Base-by-base conservation (phyloP, 192 early-diverging fungal species). In the Coemansia sp. region DNA sequence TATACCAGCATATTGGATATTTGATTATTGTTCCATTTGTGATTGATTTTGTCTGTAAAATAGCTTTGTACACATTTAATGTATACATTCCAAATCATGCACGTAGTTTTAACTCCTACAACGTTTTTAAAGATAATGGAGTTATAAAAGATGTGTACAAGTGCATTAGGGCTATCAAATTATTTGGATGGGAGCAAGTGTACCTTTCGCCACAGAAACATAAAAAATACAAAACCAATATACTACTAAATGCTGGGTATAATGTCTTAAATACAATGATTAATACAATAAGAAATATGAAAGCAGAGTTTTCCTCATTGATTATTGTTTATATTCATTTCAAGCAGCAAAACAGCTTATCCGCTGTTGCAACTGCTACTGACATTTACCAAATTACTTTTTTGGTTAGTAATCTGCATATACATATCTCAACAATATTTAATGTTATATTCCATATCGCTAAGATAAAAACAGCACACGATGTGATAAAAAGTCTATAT, bases 321-420 rank as follows among this genome's bases (percentile, higher is more conserved):
- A 32, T 32, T 32, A 32, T 32, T 32, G 1, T 32, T 32, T 32
- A 32, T 5, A 7, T 32, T 32, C 29, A 5, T 32, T 32, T 32
- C 29, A 32, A 32, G 29, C 29, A 32, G 29, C 29, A 32, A 32
- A 32, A 0, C 29, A 32, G 6, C 6, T 32, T 32, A 5, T 32
- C 29, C 6, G 29, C 29, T 8, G 55, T 16, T 4, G 26, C 18
- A 4, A 19, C 39, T 43, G 8, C 65, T 59, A 52, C 73, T 7
- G 54, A 57, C 4, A 11, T 77, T 19, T 52, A 67, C 45, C 61
- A 61, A n/a, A 43, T 43, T 8, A 43, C 39, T 0, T 16, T 0
- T 43, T 16, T 43, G 16, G 2, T 43, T 59, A 3, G 16, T 12
- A 3, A 32, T 39, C 1, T 32, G 66, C 8, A 50, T 29, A 6